phyloP scores from a whole-genome alignment of 192 early-diverging fungal genomes.

The Rhizophagus prolifer region DNA sequence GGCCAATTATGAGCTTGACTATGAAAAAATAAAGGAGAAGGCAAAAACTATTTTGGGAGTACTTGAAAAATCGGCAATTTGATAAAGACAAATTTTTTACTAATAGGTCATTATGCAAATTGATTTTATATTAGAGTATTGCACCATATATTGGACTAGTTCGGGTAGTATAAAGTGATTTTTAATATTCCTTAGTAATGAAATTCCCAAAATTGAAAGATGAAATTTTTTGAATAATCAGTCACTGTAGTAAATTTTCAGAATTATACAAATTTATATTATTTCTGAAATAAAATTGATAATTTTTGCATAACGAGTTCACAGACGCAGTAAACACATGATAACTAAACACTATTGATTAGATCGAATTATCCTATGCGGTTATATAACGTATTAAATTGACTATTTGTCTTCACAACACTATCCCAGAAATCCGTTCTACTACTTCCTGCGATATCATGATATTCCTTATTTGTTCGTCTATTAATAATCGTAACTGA shows the following conservation, averaged over 20 bases:
- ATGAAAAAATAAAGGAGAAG: constrained; percentile 19
- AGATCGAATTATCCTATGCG: no score
- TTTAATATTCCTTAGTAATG: constrained; percentile 2
- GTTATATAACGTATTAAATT: not conserved
- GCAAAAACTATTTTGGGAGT: constrained; percentile 3
- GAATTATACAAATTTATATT: not conserved
- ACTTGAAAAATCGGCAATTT: constrained; percentile 13
- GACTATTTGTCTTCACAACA: not conserved
- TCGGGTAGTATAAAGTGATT: not conserved
- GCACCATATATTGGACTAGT: not conserved
- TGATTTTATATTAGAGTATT: no score
- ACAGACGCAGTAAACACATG: no score
- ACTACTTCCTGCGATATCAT: constrained; percentile 9
- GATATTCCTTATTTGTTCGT: not conserved
- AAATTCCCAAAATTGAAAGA: not conserved
- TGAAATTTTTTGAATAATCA: not conserved
- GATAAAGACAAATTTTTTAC: constrained; percentile 15
- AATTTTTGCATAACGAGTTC: no score
- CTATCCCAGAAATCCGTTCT: constrained; percentile 8
- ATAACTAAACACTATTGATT: no score
- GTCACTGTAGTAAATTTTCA: not conserved
- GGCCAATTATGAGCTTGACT: constrained; percentile 1
- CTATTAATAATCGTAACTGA: no score
- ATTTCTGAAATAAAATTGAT: no score
- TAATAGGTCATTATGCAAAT: not conserved